These are phyloP conservation scores for Tuber melanosporum DNA, from an alignment of 495 filamentous ascomycete genomes.

Conservation along the genomic window DNA sequence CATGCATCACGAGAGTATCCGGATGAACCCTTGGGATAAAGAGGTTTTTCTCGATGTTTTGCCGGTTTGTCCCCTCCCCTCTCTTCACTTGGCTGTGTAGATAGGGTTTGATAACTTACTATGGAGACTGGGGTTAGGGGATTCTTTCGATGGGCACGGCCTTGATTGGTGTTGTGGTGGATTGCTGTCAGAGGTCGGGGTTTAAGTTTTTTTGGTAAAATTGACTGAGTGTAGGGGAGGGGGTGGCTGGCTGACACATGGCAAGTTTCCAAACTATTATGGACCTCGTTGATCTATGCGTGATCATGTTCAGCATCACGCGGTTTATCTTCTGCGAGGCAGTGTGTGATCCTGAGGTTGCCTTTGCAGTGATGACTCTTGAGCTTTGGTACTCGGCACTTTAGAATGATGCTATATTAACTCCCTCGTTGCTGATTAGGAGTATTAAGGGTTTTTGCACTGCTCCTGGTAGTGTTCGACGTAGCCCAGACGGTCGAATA, in stretches of 20 bases:
- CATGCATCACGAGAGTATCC: not conserved
- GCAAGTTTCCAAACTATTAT: not conserved
- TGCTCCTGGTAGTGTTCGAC: not conserved
- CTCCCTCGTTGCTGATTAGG: not conserved
- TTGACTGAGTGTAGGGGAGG: not conserved
- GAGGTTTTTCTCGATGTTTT: not conserved
- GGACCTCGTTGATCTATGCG: not conserved
- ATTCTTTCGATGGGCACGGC: not conserved
- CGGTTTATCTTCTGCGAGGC: not conserved
- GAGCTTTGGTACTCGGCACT: not conserved
- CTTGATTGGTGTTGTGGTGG: not conserved
- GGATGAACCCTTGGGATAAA: not conserved
- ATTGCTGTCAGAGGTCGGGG: not conserved
- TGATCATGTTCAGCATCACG: not conserved
- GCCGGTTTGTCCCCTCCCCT: not conserved
- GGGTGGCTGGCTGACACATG: not conserved
- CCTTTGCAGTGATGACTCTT: not conserved
- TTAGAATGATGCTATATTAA: not conserved
- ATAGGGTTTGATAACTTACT: not conserved
- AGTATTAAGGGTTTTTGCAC: not conserved
- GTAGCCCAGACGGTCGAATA: not conserved
- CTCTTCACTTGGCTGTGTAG: not conserved
- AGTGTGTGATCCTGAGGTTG: not conserved
- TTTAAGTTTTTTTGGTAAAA: not conserved
- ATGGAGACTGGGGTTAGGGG: not conserved